These are phyloP conservation scores for Colletotrichum aenigma DNA, from an alignment of 2,329 filamentous ascomycete species.

Conservation along the genomic window DNA sequence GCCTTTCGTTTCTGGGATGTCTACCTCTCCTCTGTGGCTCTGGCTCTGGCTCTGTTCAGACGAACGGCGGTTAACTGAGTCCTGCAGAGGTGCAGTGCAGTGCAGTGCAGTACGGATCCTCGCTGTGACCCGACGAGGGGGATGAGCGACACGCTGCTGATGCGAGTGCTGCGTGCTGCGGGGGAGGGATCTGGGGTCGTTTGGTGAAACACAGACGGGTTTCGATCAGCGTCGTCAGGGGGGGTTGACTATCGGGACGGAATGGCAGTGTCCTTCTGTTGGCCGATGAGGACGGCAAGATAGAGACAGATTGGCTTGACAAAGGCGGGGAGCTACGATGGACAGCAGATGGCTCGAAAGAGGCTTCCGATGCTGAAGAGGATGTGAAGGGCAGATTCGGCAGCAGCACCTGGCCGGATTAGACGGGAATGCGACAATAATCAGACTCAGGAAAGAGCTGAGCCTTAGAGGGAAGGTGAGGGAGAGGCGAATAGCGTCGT, in stretches of 20 bases:
- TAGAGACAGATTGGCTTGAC: not conserved
- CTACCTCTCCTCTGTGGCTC: not conserved
- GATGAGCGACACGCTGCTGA: slow-evolving; percentile 5
- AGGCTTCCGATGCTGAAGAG: not conserved
- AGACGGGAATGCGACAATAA: not conserved
- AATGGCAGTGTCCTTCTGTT: not conserved
- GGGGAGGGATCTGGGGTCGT: slow-evolving; percentile 20
- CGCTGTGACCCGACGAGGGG: not conserved
- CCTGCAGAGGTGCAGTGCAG: not conserved
- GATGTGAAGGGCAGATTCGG: not conserved
- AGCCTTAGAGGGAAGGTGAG: not conserved
- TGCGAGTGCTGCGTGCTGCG: slow-evolving; percentile 2
- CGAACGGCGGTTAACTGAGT: slow-evolving; percentile 5
- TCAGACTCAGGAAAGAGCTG: not conserved
- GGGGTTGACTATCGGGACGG: not conserved
- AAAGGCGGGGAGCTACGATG: not conserved
- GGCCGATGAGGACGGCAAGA: not conserved
- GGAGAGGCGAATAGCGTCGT: slow-evolving; percentile 2
- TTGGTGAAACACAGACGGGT: slow-evolving; percentile 19
- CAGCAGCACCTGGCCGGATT: not conserved
- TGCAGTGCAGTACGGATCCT: not conserved
- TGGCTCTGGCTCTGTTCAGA: slow-evolving; percentile 1
- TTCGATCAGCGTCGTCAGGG: slow-evolving; percentile 6
- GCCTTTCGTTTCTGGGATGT: not conserved
- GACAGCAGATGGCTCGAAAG: not conserved